Base-by-base conservation (phyloP, 2,329 filamentous ascomycete species). In the Aspergillus brunneoviolaceus region DNA sequence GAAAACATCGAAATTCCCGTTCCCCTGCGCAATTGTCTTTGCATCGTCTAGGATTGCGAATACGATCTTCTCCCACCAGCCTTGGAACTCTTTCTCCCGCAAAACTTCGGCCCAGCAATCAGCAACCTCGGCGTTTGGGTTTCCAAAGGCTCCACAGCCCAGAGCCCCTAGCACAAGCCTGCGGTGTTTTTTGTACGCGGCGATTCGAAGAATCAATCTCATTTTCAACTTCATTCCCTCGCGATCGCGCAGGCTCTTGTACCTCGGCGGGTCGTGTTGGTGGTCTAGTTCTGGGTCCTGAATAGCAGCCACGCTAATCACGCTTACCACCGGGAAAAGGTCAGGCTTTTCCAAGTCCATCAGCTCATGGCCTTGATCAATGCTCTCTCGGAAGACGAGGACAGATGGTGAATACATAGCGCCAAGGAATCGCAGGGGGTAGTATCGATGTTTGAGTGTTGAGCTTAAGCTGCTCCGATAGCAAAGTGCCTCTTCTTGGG, bases 401-500 rank as follows among this genome's bases (percentile, higher is more conserved):
- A 89, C 84, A 11, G 80, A 80, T 0, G 85, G 86, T 0, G 85
- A 83, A 72, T 89, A 89, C 35, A 89, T 73, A 0, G 79, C 83
- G 57, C 80, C 80, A 5, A 78, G 73, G 14, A 78, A 72, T 25
- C 75, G 74, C 60, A 85, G 77, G 0, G 85, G 85, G 69, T 89
- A 89, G 67, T 82, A 82, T 4, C 66, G 54, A 9, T 53, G 39
- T 39, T 78, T 76, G n/a, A 80, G 69, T 2, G 75, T 75, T 35
- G 69, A 72, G 58, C 64, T 69, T 10, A 81, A 73, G 45, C 72
- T 81, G 58, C 81, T 85, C 49, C 87, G 83, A 69, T 86, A 87
- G 74, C 87, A 90, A 6, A 91, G 79, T 2, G 84, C 82, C 76
- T 91, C 88, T 74, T 91, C 88, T 72, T 91, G 88, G 0, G 88